These are phyloP conservation scores for Penicillium maclennaniae DNA, from an alignment of 495 filamentous ascomycete species.

Conservation along the genomic window DNA sequence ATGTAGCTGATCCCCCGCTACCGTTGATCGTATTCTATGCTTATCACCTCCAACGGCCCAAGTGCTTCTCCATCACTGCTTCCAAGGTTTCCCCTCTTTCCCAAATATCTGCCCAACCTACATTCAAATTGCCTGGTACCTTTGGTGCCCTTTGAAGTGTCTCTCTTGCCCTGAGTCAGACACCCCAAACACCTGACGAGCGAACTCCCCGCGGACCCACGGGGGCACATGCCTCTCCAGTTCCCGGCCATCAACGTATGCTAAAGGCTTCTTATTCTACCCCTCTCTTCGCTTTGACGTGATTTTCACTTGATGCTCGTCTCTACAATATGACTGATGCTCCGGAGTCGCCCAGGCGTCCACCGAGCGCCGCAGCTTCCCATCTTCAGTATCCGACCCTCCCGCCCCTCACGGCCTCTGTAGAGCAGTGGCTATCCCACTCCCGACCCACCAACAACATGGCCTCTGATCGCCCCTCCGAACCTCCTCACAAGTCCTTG, in stretches of 20 bases:
- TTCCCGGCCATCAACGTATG: slow-evolving; percentile 3
- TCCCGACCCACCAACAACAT: slow-evolving; percentile 44
- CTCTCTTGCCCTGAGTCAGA: slow-evolving; percentile 4
- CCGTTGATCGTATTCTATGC: not conserved
- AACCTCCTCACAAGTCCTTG: slow-evolving; percentile 29
- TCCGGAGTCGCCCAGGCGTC: slow-evolving; percentile 35
- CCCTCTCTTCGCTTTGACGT: slow-evolving; percentile 1
- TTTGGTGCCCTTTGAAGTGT: not conserved
- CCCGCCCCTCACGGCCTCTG: slow-evolving; percentile 43
- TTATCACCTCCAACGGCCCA: not conserved
- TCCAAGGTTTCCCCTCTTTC: not conserved
- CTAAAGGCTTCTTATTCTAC: not conserved
- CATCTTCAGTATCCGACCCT: slow-evolving; percentile 45
- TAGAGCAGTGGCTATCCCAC: slow-evolving; percentile 47
- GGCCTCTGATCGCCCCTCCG: slow-evolving; percentile 29
- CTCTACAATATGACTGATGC: slow-evolving; percentile 38
- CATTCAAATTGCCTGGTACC: not conserved
- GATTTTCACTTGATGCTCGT: slow-evolving; percentile 8
- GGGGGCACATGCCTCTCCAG: slow-evolving; percentile 8
- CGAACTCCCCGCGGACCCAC: slow-evolving; percentile 9
- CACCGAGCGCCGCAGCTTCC: slow-evolving; percentile 24
- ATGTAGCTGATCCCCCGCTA: not conserved
- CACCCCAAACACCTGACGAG: slow-evolving; percentile 3
- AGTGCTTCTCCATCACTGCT: not conserved
- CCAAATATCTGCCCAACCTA: not conserved